Base-by-base conservation (phyloP, 352 stramenopile genomes). In the Saprolegnia diclina region DNA sequence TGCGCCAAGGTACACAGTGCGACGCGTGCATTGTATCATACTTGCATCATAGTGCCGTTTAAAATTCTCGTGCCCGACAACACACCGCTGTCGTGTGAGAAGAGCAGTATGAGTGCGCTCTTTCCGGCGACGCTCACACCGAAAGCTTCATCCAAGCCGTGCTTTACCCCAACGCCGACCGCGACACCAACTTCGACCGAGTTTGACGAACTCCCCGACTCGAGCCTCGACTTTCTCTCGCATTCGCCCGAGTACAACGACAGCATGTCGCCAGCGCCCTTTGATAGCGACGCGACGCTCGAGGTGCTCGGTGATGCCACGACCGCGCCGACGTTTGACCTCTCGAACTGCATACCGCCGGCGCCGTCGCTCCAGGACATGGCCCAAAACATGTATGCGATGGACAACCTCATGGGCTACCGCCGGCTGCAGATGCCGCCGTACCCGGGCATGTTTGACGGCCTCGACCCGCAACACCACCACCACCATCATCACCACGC, bases 51-150 rank as follows among this genome's bases (percentile, higher is more conserved):
- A 69, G 63, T 61, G 48, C 63, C 63, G 21, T 69, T 69, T n/a
- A 69, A 69, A 29, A 62, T 69, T 16, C 32, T 62, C 13, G 46
- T 62, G 32, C 63, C 63, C 13, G 63, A 69, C 5, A 24, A 69
- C 14, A 62, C 63, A 6, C 63, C 63, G 14, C 53, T 69, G 11
- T 42, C 63, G 7, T 59, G 26, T 24, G 63, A 69, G 22, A 59
- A 69, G 48, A 69, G 63, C 53, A 69, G 63, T n/a, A 61, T 69
- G 46, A 52, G 61, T n/a, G 63, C 63, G 18, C 32, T 69, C 10
- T 69, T 69, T 38, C 35, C 48, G 6, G 22, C 21, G 26, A 42
- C 29, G 5, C 40, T 62, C 4, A 69, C 45, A 16, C 63, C 63
- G 14, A 69, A 67, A 40, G 10, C 22, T 9, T n/a, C 26, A 0